A percentile compares a stretch with the other conserved stretches of the same genome.
Evolutionary conservation across 2,329 filamentous ascomycete genomes (phyloP).

Genomic region (Xylariales sp.): DNA sequence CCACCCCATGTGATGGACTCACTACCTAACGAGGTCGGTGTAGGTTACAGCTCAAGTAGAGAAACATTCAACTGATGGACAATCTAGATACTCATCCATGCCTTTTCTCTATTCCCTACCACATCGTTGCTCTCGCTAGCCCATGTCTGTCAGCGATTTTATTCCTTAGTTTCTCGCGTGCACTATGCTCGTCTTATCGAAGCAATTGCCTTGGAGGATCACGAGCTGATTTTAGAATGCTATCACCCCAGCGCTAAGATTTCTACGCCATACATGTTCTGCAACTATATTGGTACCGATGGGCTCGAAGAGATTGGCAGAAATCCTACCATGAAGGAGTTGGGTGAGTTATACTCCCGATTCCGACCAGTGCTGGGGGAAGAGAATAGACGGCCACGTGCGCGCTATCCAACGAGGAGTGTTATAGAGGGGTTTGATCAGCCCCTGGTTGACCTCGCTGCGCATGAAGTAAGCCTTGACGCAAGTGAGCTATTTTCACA

Average conservation of each 20-base stretch:
- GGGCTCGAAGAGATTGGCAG: slow-evolving; percentile 42
- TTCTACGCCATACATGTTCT: slow-evolving; percentile 63
- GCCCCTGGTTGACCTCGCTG: slow-evolving; percentile 38
- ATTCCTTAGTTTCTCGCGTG: slow-evolving; percentile 58
- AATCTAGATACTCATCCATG: slow-evolving; percentile 45
- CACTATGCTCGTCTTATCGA: slow-evolving; percentile 60
- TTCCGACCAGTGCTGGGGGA: slow-evolving; percentile 62
- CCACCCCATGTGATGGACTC: no score
- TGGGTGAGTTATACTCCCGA: slow-evolving; percentile 61
- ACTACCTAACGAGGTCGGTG: slow-evolving; percentile 30
- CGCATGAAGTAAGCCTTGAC: slow-evolving; percentile 61
- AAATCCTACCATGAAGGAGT: slow-evolving; percentile 28
- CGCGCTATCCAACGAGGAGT: slow-evolving; percentile 14
- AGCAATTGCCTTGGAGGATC: slow-evolving; percentile 52
- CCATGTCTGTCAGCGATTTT: slow-evolving; percentile 57
- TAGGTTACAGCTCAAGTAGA: background rate
- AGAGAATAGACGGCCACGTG: slow-evolving; percentile 25
- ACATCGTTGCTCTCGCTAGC: slow-evolving; percentile 52
- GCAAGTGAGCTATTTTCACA: slow-evolving; percentile 70
- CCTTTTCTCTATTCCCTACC: slow-evolving; percentile 44
- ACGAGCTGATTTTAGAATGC: slow-evolving; percentile 72
- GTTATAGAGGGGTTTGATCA: slow-evolving; percentile 16
- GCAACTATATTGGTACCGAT: slow-evolving; percentile 62
- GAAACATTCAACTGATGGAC: background rate
- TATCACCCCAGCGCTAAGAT: slow-evolving; percentile 69